Evolutionary conservation across 1,139 yeast species (phyloP).

Genomic region (Magnusiomyces magnusii): DNA sequence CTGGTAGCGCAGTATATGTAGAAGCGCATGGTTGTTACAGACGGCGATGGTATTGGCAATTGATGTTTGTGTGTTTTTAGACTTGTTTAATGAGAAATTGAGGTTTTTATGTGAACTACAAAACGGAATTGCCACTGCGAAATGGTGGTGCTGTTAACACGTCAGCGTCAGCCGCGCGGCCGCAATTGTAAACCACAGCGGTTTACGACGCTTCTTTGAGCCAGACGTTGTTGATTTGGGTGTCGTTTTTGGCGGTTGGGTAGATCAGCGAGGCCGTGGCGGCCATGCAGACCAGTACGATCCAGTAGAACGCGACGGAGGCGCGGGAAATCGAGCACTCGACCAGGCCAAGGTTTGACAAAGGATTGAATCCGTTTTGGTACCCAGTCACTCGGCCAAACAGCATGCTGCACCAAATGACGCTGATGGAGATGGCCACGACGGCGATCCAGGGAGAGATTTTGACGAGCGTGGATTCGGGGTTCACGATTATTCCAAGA

Average conservation of each 20-base stretch:
- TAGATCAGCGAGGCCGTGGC: not conserved
- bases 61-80: no score
- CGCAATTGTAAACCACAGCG: no score
- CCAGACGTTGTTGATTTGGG: not conserved
- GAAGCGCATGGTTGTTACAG: no score
- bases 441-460: not conserved
- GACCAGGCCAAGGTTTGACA: not conserved
- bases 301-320: not conserved
- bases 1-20: conserved; percentile 20
- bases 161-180: not conserved
- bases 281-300: not conserved
- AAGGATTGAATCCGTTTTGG: not conserved
- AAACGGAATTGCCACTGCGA: not conserved
- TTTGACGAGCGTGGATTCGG: not conserved
- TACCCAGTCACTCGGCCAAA: not conserved
- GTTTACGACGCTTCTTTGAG: not conserved
- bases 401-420: not conserved
- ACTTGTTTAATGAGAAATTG: no score
- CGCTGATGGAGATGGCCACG: not conserved
- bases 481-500: not conserved
- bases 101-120: not conserved
- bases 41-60: no score
- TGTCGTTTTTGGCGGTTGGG: not conserved
- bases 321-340: not conserved
- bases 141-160: not conserved